phyloP scores from a whole-genome alignment of 768 basidiomycete species.

The Boletus rubescentipes region DNA sequence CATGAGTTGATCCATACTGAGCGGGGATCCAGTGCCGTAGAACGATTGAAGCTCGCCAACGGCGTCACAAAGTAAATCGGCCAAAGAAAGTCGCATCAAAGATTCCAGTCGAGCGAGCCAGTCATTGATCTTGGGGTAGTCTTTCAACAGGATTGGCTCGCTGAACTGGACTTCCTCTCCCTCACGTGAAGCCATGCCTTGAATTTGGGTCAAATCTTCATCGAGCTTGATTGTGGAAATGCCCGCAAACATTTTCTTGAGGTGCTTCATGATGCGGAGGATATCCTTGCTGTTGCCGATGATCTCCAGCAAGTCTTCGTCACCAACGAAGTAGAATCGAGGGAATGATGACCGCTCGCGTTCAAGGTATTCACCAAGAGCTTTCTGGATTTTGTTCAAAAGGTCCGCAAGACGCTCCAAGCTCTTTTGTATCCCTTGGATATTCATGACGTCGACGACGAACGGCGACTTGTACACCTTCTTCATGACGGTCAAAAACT shows the following conservation, averaged over 20 bases:
- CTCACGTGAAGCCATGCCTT: conserved; percentile 93
- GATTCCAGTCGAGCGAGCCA: conserved; percentile 92
- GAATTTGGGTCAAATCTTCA: conserved; percentile 83
- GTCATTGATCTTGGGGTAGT: conserved; percentile 97
- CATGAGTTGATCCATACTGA: conserved; percentile 72
- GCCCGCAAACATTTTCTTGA: conserved; percentile 99
- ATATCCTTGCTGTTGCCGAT: conserved; percentile 99
- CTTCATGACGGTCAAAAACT: conserved; percentile 98
- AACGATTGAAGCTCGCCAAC: conserved; percentile 79
- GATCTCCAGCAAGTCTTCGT: conserved; percentile 97
- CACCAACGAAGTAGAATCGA: conserved; percentile 99
- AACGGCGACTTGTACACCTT: conserved; percentile 99
- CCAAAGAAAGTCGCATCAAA: conserved; percentile 90
- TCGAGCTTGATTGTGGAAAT: conserved; percentile 87
- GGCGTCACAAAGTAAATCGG: conserved; percentile 74
- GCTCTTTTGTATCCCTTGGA: conserved; percentile 94
- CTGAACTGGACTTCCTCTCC: conserved; percentile 91
- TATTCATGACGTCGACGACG: conserved; percentile 95
- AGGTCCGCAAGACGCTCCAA: conserved; percentile 95
- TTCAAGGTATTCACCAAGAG: conserved; percentile 97
- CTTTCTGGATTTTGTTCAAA: conserved; percentile 98
- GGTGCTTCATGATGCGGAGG: conserved; percentile 95
- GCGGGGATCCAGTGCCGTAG: conserved; percentile 62
- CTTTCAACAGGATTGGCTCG: conserved; percentile 81
- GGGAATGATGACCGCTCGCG: conserved; percentile 97